These are phyloP conservation scores for Pelargonium fulgidum DNA, from an alignment of 441 rosid genomes.

Conservation along the genomic window DNA sequence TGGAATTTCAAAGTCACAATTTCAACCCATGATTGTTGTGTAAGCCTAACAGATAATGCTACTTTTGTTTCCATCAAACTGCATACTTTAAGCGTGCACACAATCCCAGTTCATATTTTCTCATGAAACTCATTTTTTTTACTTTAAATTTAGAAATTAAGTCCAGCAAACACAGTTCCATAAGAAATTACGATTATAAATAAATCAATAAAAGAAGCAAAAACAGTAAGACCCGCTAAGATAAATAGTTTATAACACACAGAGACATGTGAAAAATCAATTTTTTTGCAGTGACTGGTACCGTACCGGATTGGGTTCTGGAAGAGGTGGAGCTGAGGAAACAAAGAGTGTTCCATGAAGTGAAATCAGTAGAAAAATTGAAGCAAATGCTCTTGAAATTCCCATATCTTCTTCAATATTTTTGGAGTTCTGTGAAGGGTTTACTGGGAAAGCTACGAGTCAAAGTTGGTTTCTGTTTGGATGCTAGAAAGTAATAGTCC, in stretches of 20 bases:
- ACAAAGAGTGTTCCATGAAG: slow-evolving; percentile 1
- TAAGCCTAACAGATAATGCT: background rate
- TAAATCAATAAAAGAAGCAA: background rate
- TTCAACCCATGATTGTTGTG: background rate
- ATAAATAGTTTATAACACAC: background rate
- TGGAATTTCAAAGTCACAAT: background rate
- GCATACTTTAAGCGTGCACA: background rate
- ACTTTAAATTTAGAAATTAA: background rate
- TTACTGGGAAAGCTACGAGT: background rate
- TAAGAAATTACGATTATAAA: background rate
- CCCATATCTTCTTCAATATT: slow-evolving; percentile 20
- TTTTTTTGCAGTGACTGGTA: background rate
- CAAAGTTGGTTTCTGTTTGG: background rate
- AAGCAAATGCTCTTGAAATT: slow-evolving; percentile 7
- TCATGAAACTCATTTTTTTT: background rate
- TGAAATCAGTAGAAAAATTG: slow-evolving; percentile 12
- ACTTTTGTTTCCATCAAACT: background rate
- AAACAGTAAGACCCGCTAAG: slow-evolving; percentile 1
- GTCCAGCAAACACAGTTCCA: slow-evolving; percentile 1
- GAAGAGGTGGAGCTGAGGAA: background rate
- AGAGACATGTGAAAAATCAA: background rate
- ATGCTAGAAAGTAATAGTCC: background rate
- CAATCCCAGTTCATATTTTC: slow-evolving; percentile 1
- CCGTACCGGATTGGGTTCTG: background rate
- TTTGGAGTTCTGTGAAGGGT: background rate